phyloP scores from a whole-genome alignment of 1,284 basidiomycete genomes.

The Coniferiporia sulphurascens region DNA sequence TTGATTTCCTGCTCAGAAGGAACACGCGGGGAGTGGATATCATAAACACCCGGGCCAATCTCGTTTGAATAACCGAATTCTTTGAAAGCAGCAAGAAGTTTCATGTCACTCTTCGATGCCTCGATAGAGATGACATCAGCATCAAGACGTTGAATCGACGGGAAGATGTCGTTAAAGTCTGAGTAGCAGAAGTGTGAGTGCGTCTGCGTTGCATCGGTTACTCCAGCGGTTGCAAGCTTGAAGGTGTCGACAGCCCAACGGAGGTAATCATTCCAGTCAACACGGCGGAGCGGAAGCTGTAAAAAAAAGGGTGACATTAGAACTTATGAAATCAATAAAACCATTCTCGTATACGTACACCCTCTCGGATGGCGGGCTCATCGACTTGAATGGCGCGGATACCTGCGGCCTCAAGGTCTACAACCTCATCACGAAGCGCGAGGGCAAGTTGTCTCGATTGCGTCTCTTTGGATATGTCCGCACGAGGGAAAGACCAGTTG shows the following conservation, averaged over 20 bases:
- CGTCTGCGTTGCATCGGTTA: conserved; percentile 87
- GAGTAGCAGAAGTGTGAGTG: conserved; percentile 99
- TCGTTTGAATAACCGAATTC: conserved; percentile 95
- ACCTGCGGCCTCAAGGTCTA: conserved; percentile 96
- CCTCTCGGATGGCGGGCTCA: conserved; percentile 99
- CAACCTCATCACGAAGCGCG: conserved; percentile 96
- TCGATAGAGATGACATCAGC: conserved; percentile 99
- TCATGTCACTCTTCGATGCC: conserved; percentile 97
- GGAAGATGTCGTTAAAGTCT: conserved; percentile 97
- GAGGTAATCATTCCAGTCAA: conserved; percentile 94
- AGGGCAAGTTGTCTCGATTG: conserved; percentile 99
- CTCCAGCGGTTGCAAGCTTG: conserved; percentile 93
- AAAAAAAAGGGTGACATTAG: neutral
- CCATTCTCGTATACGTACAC: conserved; percentile 45
- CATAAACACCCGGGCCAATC: conserved; percentile 98
- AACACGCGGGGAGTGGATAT: conserved; percentile 99
- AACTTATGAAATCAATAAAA: neutral
- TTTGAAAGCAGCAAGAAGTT: conserved; percentile 95
- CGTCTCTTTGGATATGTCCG: conserved; percentile 93
- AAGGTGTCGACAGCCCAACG: conserved; percentile 98
- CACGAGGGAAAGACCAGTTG: conserved; percentile 99
- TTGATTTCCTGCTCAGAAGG: conserved; percentile 92
- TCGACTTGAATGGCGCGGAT: conserved; percentile 99
- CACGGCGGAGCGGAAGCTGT: conserved; percentile 85
- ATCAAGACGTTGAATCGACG: conserved; percentile 94